These are phyloP conservation scores for Artemisia annua DNA, from an alignment of 129 eudicot species.

Conservation along the genomic window DNA sequence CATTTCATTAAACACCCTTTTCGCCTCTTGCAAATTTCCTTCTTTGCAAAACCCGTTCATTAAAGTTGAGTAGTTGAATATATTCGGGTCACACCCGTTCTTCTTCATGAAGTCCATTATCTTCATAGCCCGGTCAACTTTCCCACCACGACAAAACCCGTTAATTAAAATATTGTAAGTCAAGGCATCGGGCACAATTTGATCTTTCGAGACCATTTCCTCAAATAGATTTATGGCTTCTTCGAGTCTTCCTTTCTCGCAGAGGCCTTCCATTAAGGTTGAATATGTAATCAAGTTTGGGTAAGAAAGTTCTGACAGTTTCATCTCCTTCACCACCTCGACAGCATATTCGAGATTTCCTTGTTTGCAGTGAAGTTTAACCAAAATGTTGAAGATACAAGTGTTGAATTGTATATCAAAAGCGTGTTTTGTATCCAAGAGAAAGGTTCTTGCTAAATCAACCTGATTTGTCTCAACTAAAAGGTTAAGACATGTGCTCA, in stretches of 20 bases:
- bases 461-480: slow-evolving; percentile 66
- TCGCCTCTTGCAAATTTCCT: slow-evolving; percentile 63
- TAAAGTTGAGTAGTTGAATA: slow-evolving; percentile 58
- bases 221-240: slow-evolving; percentile 77
- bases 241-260: slow-evolving; percentile 53
- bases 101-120: slow-evolving; percentile 74
- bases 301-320: slow-evolving; percentile 43
- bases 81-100: slow-evolving; percentile 77
- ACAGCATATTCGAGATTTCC: slow-evolving; percentile 78
- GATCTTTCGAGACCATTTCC: slow-evolving; percentile 75
- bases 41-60: slow-evolving; percentile 77
- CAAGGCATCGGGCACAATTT: slow-evolving; percentile 70
- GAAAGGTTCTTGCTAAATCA: slow-evolving; percentile 67
- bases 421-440: slow-evolving; percentile 47
- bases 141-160: slow-evolving; percentile 76
- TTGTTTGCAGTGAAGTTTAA: slow-evolving; percentile 78
- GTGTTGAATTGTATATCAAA: slow-evolving; percentile 63
- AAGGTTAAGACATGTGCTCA: slow-evolving; percentile 87
- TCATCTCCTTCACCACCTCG: slow-evolving; percentile 81
- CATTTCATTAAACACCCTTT: slow-evolving; percentile 60
- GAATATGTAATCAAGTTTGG: slow-evolving; percentile 85
- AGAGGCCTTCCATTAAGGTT: slow-evolving; percentile 75
- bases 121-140: slow-evolving; percentile 63
- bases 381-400: slow-evolving; percentile 86
- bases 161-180: slow-evolving; percentile 72